phyloP scores from a whole-genome alignment of 2,329 filamentous ascomycete species.

The Colletotrichum lentis region DNA sequence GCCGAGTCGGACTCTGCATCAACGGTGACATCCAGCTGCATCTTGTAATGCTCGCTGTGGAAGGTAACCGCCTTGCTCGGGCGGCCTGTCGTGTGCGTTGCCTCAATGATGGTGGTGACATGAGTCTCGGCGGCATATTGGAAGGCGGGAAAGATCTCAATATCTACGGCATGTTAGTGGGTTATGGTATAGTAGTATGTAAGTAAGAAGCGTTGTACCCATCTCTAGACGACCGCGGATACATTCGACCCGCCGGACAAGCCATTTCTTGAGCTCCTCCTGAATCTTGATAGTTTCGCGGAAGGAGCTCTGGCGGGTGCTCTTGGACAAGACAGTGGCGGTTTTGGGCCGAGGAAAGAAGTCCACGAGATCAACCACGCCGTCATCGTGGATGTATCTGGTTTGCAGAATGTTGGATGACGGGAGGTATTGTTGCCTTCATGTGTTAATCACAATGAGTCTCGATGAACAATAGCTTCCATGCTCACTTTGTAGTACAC shows the following conservation, averaged over 20 bases:
- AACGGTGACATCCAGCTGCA: slow-evolving; percentile 74
- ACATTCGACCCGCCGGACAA: slow-evolving; percentile 76
- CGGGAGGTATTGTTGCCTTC: slow-evolving; percentile 73
- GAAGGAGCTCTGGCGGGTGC: slow-evolving; percentile 58
- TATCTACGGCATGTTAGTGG: slow-evolving; percentile 50
- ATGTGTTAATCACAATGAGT: not conserved
- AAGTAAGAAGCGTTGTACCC: slow-evolving; percentile 48
- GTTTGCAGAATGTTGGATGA: slow-evolving; percentile 80
- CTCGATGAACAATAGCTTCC: not conserved
- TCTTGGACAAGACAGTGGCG: slow-evolving; percentile 58
- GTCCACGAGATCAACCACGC: slow-evolving; percentile 76
- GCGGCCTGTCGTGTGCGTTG: slow-evolving; percentile 50
- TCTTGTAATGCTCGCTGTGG: slow-evolving; percentile 63
- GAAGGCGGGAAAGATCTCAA: slow-evolving; percentile 78
- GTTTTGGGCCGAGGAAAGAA: slow-evolving; percentile 78
- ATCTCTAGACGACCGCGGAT: slow-evolving; percentile 72
- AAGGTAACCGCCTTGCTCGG: slow-evolving; percentile 71
- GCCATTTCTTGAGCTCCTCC: slow-evolving; percentile 73
- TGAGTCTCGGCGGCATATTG: slow-evolving; percentile 73
- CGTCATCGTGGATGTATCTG: slow-evolving; percentile 78
- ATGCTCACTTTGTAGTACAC: slow-evolving; percentile 68
- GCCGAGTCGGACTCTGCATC: slow-evolving; percentile 61
- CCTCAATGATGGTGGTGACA: slow-evolving; percentile 62
- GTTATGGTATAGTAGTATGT: no score
- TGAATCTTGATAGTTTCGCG: slow-evolving; percentile 63